These are phyloP conservation scores for Solanum commersonii DNA, from an alignment of 257 asterid genomes.

Conservation along the genomic window DNA sequence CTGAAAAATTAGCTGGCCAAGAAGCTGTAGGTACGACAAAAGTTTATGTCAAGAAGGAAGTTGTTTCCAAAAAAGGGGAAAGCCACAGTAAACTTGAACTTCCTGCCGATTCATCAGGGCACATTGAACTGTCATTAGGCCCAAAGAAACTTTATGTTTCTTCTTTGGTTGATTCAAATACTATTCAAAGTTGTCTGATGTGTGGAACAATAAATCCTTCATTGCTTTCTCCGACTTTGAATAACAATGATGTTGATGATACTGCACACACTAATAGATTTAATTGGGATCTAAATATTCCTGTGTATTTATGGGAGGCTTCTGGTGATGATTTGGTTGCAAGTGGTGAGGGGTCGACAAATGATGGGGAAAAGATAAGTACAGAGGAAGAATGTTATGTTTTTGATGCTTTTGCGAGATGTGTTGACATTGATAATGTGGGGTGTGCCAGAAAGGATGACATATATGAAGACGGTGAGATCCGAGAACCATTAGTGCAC, in stretches of 20 bases:
- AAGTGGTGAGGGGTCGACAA: constrained; percentile 20
- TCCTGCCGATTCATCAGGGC: constrained; percentile 16
- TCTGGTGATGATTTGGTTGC: constrained; percentile 12
- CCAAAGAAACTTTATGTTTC: constrained; percentile 16
- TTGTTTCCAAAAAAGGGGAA: constrained; percentile 17
- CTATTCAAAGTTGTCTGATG: background rate
- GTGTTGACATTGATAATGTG: constrained; percentile 6
- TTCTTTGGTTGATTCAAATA: constrained; percentile 9
- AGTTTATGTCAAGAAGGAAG: constrained; percentile 20
- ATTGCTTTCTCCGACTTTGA: constrained; percentile 4
- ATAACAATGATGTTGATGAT: too few species aligned
- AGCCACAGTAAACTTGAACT: constrained; percentile 13
- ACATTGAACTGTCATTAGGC: constrained; percentile 31
- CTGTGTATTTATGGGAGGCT: too few species aligned
- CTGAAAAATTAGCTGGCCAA: constrained; percentile 8
- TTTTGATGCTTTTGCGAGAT: constrained; percentile 29
- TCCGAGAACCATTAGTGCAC: constrained; percentile 37
- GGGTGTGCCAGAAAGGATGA: background rate
- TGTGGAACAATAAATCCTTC: constrained; percentile 33
- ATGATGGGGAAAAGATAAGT: constrained; percentile 37
- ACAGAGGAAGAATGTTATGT: constrained; percentile 40
- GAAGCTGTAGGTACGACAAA: too few species aligned
- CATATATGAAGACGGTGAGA: constrained; percentile 69
- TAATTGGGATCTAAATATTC: too few species aligned
- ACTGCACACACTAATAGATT: too few species aligned